Evolutionary conservation across 768 basidiomycete genomes (phyloP).

Genomic region (Boletus rubropictus): DNA sequence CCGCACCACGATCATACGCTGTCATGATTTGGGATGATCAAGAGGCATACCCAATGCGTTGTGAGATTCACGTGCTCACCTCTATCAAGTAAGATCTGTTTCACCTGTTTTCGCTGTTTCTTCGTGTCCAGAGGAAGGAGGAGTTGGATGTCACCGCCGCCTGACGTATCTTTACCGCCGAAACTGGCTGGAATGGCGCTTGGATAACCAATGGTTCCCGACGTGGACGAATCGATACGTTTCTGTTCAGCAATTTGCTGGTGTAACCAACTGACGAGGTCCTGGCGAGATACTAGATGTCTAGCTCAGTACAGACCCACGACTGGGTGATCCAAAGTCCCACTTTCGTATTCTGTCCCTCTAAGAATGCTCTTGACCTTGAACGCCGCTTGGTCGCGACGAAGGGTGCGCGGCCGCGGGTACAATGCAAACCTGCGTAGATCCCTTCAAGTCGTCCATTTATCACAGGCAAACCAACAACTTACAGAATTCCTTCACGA

Average conservation of each 20-base stretch:
- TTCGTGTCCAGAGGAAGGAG: constrained; percentile 64
- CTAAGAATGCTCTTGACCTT: constrained; percentile 80
- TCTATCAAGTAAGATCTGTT: constrained; percentile 63
- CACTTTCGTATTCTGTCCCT: constrained; percentile 71
- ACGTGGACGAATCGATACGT: constrained; percentile 60
- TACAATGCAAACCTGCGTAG: constrained; percentile 48
- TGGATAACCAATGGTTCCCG: constrained; percentile 45
- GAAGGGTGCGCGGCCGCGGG: constrained; percentile 48
- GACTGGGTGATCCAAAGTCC: not conserved
- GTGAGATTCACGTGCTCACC: constrained; percentile 33
- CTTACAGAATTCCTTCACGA: constrained; percentile 81
- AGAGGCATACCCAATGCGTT: not conserved
- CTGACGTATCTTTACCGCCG: constrained; percentile 32
- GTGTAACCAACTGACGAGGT: constrained; percentile 70
- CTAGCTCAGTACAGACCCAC: constrained; percentile 4
- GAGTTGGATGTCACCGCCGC: constrained; percentile 51
- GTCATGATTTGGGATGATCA: not conserved
- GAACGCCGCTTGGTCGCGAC: constrained; percentile 62
- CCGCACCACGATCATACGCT: constrained; percentile 61
- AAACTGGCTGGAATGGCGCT: constrained; percentile 33
- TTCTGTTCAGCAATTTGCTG: constrained; percentile 77
- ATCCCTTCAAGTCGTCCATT: constrained; percentile 34
- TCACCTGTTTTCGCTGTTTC: constrained; percentile 68
- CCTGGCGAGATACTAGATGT: constrained; percentile 54
- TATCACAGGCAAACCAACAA: constrained; percentile 3